Evolutionary conservation across 2,329 filamentous ascomycete genomes (phyloP), one percentile per base, ranked within the genome.

Genomic region (Harringtonia aguacate): DNA sequence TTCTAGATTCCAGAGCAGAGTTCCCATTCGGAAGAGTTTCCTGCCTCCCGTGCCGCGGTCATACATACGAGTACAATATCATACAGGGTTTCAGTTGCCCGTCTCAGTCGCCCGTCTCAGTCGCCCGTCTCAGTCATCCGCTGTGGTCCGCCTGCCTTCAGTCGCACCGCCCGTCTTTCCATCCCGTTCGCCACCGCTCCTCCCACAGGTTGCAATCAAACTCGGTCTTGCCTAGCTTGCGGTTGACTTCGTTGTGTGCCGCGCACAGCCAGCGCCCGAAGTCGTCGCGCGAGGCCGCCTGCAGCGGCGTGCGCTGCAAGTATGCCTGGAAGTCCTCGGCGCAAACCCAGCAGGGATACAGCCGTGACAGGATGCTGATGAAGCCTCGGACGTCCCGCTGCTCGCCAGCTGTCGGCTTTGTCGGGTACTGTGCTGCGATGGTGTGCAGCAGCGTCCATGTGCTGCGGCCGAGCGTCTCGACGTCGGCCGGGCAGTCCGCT

Each of bases 291-390:
- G 72, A 75, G 33, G 64, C 67, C 9, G 75, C 67, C 48, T 62
- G 61, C 33, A 90, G 80, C 57, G 77, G 75, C 52, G 89, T 84
- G 50, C 74, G 73, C 49, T 69, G 71, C 68, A 97, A 81, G 73
- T 90, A 97, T 1, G 61, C 61, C 61, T 83, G 83, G 61, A 98
- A 95, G 59, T 97, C 90, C 48, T 90, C 84, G 29, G 89, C 92
- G 63, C 92, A 98, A 4, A 84, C 77, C 87, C 89, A 95, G 69
- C 92, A 98, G 4, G 92, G 92, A 58, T 98, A 98, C 18, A 97
- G 65, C 53, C 83, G 84, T 22, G 85, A 81, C 61, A 98, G 94
- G 3, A 88, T 70, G 21, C 69, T 67, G 54, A 98, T 72, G 65
- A 98, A 97, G 41, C 77, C 72, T 45, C 72, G 70, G 53, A 94